Conservation (phyloP, 768 basidiomycete genomes). For the Nidularia pulvinata region DNA sequence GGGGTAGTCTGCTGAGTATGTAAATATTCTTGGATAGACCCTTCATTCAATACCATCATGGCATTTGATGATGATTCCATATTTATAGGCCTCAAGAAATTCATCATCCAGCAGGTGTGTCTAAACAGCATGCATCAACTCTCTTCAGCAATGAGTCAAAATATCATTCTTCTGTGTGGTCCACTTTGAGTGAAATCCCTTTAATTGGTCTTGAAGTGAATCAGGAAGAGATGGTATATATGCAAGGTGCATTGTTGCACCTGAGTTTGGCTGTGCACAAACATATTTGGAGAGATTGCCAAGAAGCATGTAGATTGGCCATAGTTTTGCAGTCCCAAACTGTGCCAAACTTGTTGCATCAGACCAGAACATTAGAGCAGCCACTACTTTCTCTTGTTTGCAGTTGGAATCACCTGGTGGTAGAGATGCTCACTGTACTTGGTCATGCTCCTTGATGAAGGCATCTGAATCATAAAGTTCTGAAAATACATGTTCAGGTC, state of each 20-base stretch:
- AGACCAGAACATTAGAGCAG: slow-evolving; percentile 20
- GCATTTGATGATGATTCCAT: slow-evolving; percentile 25
- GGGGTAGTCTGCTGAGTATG: slow-evolving; percentile 29
- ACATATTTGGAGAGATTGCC: slow-evolving; percentile 34
- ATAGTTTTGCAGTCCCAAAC: slow-evolving; percentile 27
- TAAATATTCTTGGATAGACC: slow-evolving; percentile 23
- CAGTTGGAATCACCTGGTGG: slow-evolving; percentile 6
- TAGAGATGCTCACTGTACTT: slow-evolving; percentile 4
- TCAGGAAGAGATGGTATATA: slow-evolving; percentile 11
- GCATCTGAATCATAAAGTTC: slow-evolving; percentile 23
- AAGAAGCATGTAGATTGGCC: slow-evolving; percentile 35
- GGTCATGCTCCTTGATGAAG: slow-evolving; percentile 14
- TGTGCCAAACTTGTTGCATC: slow-evolving; percentile 22
- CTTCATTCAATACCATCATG: slow-evolving; percentile 18
- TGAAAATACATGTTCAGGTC: slow-evolving; percentile 10
- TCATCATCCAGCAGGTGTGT: slow-evolving; percentile 14
- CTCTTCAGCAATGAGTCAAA: background rate
- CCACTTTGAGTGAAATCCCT: background rate
- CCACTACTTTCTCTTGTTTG: slow-evolving; percentile 7
- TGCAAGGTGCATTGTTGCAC: slow-evolving; percentile 20
- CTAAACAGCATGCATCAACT: background rate
- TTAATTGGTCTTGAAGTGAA: background rate
- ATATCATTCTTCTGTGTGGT: background rate
- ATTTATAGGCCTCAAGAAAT: slow-evolving; percentile 17
- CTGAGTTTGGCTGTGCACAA: slow-evolving; percentile 14